phyloP scores from a whole-genome alignment of 257 asterid genomes.

The Gentiana straminea region DNA sequence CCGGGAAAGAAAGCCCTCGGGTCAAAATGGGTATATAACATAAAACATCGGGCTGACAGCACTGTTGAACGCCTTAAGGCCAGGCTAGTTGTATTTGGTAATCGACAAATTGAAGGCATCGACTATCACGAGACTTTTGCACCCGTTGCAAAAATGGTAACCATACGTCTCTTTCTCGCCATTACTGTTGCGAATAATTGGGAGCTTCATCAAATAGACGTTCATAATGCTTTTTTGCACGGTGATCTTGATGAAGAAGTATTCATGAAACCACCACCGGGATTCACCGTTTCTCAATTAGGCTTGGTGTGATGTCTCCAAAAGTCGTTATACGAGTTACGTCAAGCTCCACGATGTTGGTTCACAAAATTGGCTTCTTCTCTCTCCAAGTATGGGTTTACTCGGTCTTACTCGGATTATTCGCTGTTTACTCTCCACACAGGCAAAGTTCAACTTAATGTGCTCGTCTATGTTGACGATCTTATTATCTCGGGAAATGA shows the following conservation, averaged over 20 bases:
- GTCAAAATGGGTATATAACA: not conserved
- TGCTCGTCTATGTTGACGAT: not conserved
- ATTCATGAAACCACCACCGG: not conserved
- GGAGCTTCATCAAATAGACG: not conserved
- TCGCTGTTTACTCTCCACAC: too few relatives aligned
- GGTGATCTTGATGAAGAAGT: not conserved
- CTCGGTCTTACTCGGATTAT: not conserved
- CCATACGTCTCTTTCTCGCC: not conserved
- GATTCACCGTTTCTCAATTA: too few relatives aligned
- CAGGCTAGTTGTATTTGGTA: not conserved
- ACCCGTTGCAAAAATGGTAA: not conserved
- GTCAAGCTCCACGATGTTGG: conserved; percentile 2
- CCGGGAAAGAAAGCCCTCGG: not conserved
- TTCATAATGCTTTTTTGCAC: too few relatives aligned
- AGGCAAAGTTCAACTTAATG: too few relatives aligned
- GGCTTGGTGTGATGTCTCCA: not conserved
- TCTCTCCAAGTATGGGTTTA: not conserved
- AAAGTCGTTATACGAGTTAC: not conserved
- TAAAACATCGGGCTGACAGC: not conserved
- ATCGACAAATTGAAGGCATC: conserved; percentile 5
- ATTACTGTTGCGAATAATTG: not conserved
- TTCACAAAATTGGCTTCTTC: not conserved
- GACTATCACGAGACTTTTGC: not conserved
- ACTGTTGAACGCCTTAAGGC: not conserved
- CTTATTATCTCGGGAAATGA: too few relatives aligned